A percentile compares a stretch with the other conserved stretches of the same genome.
These are phyloP conservation scores for Thelephora terrestris DNA, from an alignment of 1,284 basidiomycete species.

Conservation along the genomic window DNA sequence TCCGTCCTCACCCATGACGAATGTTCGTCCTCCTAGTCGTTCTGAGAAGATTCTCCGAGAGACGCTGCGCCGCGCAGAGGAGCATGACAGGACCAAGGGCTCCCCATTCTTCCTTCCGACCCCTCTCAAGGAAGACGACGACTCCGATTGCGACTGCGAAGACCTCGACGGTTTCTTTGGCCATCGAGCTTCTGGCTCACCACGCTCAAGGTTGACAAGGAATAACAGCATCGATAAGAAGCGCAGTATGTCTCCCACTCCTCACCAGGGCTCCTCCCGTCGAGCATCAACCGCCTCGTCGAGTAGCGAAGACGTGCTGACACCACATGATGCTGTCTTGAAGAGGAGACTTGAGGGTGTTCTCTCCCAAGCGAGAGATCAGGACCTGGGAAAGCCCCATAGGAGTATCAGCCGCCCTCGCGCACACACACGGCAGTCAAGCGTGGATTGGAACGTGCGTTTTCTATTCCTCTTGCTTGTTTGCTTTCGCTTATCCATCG, in stretches of 20 bases:
- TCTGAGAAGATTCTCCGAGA: slow-evolving; percentile 49
- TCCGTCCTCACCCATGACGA: slow-evolving; percentile 18
- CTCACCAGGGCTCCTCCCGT: neutral
- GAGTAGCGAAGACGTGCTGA: slow-evolving; percentile 12
- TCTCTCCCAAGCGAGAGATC: slow-evolving; percentile 25
- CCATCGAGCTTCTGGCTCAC: neutral
- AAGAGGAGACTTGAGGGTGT: slow-evolving; percentile 45
- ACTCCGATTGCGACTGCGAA: slow-evolving; percentile 16
- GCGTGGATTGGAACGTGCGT: neutral
- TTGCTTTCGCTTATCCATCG: neutral
- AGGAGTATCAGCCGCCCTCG: neutral
- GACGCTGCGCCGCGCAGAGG: slow-evolving; percentile 43
- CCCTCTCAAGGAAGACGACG: slow-evolving; percentile 4
- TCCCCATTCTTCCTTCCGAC: neutral
- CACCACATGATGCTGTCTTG: slow-evolving; percentile 47
- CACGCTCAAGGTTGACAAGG: neutral
- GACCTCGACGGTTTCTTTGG: neutral
- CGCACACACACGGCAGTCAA: neutral
- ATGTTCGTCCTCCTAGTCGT: slow-evolving; percentile 27
- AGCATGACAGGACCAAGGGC: slow-evolving; percentile 19
- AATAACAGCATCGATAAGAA: slow-evolving; percentile 6
- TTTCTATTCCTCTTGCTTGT: slow-evolving; percentile 12
- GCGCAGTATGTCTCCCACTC: slow-evolving; percentile 5
- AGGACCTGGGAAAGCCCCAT: slow-evolving; percentile 14
- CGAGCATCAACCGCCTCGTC: neutral